Percentiles rank a stretch among this genome's conserved stretches.
Conservation (phyloP, 140 eudicot species). For the Ambrosia hybrid region DNA sequence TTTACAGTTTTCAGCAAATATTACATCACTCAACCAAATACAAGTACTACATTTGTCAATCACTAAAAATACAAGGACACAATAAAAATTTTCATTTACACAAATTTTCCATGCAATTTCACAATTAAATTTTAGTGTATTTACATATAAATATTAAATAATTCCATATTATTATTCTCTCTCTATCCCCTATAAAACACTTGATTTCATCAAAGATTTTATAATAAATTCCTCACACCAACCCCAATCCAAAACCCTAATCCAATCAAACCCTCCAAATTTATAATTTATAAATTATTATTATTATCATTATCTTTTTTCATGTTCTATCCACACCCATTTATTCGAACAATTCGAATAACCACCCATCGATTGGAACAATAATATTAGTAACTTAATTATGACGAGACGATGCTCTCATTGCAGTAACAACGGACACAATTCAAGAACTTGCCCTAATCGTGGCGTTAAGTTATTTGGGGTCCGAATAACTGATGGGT, state of each 20-base stretch:
- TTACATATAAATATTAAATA: too few species aligned
- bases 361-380: neutral
- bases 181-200: conserved; percentile 13
- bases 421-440: conserved; percentile 93
- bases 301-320: too few species aligned
- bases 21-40: neutral
- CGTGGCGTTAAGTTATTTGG: conserved; percentile 91
- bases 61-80: neutral
- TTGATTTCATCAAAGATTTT: conserved; percentile 20
- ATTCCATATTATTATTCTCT: neutral
- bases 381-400: neutral
- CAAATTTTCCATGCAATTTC: too few species aligned
- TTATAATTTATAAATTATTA: too few species aligned
- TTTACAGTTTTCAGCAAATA: neutral
- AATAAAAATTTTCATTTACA: neutral
- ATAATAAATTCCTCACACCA: conserved; percentile 20
- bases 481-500: conserved; percentile 84
- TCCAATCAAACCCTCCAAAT: conserved; percentile 17
- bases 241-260: conserved; percentile 31
- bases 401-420: conserved; percentile 89
- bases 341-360: too few species aligned
- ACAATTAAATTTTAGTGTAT: too few species aligned
- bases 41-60: conserved; percentile 8
- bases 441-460: conserved; percentile 91
- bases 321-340: neutral